Evolutionary conservation across 208 protist species (phyloP).

Genomic region (Kentomonas sorsogonicus): DNA sequence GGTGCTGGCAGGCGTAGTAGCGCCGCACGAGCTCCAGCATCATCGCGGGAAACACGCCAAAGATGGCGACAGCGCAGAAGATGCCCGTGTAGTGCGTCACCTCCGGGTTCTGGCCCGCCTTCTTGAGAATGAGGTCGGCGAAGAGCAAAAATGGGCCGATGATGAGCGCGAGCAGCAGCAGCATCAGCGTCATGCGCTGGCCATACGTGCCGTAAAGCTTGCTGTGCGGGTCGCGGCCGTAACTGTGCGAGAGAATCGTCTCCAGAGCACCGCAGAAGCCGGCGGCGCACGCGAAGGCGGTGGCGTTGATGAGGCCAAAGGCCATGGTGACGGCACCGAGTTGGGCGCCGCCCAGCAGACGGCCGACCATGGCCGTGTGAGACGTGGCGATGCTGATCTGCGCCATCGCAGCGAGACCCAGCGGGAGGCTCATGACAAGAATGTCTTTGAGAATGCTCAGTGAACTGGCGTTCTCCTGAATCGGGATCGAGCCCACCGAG

Average conservation of each 20-base stretch:
- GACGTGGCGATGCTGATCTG: conserved; percentile 55
- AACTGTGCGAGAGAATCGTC: conserved; percentile 71
- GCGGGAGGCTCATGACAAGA: conserved; percentile 41
- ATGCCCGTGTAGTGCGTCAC: conserved; percentile 46
- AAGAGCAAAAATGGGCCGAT: conserved; percentile 53
- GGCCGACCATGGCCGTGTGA: conserved; percentile 50
- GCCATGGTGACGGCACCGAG: conserved; percentile 62
- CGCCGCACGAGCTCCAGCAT: conserved; percentile 72
- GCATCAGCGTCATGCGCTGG: conserved; percentile 70
- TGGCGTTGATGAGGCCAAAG: conserved; percentile 74
- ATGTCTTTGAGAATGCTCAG: conserved; percentile 23
- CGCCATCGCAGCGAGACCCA: conserved; percentile 48
- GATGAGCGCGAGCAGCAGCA: conserved; percentile 43
- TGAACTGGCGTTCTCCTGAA: conserved; percentile 20
- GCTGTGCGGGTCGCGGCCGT: conserved; percentile 56
- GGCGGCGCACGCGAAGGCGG: conserved; percentile 49
- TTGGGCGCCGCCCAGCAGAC: conserved; percentile 34
- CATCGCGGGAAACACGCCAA: conserved; percentile 64
- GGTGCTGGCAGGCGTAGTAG: conserved; percentile 76
- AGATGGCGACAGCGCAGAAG: conserved; percentile 54
- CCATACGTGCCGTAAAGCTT: conserved; percentile 71
- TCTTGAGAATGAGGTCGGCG: conserved; percentile 40
- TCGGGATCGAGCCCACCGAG: background rate
- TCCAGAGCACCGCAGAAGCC: conserved; percentile 73
- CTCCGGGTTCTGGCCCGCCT: conserved; percentile 39